Conservation (phyloP, 441 rosid species). For the Geranium incanum region DNA sequence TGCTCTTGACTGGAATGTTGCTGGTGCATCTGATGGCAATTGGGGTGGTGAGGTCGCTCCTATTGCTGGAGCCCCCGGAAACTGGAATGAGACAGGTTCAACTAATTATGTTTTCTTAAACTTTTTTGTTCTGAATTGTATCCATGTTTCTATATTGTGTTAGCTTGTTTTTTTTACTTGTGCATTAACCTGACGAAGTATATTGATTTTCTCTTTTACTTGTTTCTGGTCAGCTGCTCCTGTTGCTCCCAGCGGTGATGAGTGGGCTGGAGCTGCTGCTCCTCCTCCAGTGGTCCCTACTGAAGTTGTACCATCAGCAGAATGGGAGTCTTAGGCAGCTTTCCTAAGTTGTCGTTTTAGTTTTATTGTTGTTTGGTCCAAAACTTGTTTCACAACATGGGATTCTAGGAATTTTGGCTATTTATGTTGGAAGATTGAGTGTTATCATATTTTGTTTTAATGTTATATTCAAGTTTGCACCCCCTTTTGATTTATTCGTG, state of each 20-base stretch:
- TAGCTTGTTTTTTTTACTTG: neutral
- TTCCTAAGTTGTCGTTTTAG: neutral
- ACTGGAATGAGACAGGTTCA: constrained; percentile 35
- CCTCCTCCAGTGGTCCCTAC: neutral
- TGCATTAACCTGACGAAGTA: neutral
- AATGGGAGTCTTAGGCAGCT: neutral
- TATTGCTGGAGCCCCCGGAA: constrained; percentile 41
- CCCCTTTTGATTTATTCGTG: neutral
- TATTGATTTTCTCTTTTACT: neutral
- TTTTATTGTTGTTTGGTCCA: neutral
- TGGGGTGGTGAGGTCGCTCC: constrained; percentile 47
- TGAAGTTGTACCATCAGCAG: neutral
- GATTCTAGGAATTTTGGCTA: neutral
- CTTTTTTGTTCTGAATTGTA: neutral
- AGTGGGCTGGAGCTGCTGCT: constrained; percentile 1
- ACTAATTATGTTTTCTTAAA: neutral
- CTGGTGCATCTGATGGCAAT: constrained; percentile 32
- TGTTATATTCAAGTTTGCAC: neutral
- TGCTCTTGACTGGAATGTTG: constrained; percentile 37
- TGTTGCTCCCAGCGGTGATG: neutral
- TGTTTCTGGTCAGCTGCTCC: neutral
- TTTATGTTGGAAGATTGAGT: neutral
- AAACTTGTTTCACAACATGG: neutral
- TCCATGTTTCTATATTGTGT: neutral
- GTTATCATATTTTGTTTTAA: neutral